A percentile compares a stretch with the other conserved stretches of the same genome.
Conservation (phyloP, 2,329 filamentous ascomycete species). For the Paecilomyces fulvus region DNA sequence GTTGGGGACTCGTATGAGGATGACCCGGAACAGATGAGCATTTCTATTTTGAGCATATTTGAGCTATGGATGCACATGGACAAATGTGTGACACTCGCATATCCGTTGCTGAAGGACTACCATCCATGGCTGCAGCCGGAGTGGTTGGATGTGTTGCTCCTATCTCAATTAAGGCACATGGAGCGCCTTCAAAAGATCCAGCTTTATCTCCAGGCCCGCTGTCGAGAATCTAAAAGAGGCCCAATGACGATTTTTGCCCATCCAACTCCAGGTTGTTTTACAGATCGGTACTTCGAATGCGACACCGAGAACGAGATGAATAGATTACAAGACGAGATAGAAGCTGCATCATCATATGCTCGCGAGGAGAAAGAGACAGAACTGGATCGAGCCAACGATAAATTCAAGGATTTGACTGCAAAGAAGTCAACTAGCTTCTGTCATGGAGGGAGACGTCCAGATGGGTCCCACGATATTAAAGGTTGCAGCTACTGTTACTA, state of each 20-base stretch:
- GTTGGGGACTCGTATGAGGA: slow-evolving; percentile 32
- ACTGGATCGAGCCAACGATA: slow-evolving; percentile 22
- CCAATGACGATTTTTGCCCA: slow-evolving; percentile 42
- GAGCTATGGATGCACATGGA: slow-evolving; percentile 54
- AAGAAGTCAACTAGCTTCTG: slow-evolving; percentile 27
- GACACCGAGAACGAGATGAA: slow-evolving; percentile 14
- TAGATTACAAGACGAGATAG: slow-evolving; percentile 26
- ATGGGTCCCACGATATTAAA: slow-evolving; percentile 18
- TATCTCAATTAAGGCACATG: slow-evolving; percentile 43
- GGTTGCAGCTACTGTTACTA: slow-evolving; percentile 41
- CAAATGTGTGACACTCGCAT: slow-evolving; percentile 30
- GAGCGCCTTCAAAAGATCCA: slow-evolving; percentile 43
- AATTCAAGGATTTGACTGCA: slow-evolving; percentile 30
- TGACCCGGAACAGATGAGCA: slow-evolving; percentile 44
- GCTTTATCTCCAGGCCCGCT: slow-evolving; percentile 38
- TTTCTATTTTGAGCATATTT: slow-evolving; percentile 46
- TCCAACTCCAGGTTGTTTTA: slow-evolving; percentile 36
- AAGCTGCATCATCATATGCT: slow-evolving; percentile 17
- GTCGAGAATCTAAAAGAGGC: slow-evolving; percentile 7
- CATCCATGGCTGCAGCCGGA: slow-evolving; percentile 44
- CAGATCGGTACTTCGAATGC: slow-evolving; percentile 37
- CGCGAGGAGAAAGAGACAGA: slow-evolving; percentile 32
- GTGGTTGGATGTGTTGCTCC: slow-evolving; percentile 48
- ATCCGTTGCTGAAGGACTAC: slow-evolving; percentile 44
- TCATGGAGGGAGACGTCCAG: slow-evolving; percentile 10